phyloP scores from a whole-genome alignment of 2,329 filamentous ascomycete species.

The Malbranchea zuffiana region DNA sequence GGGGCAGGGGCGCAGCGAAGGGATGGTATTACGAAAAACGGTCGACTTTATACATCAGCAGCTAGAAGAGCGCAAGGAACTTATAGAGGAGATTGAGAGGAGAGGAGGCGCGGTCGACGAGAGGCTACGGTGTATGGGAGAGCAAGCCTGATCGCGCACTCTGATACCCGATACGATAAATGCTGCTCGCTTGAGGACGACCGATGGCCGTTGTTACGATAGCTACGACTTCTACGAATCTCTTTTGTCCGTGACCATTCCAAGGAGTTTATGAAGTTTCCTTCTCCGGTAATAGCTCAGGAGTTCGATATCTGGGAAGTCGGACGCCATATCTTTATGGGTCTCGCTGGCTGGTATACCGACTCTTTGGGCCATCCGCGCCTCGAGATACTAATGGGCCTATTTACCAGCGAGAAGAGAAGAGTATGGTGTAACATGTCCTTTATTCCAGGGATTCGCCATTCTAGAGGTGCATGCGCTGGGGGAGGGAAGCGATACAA shows the following conservation, averaged over 20 bases:
- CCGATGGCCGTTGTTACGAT: background rate
- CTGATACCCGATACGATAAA: too few relatives aligned
- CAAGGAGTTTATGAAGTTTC: background rate
- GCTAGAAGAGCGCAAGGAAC: constrained; percentile 46
- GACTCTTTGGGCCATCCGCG: too few relatives aligned
- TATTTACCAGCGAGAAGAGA: too few relatives aligned
- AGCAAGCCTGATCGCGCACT: background rate
- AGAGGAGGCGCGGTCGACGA: constrained; percentile 46
- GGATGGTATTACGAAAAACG: constrained; percentile 64
- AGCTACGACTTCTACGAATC: constrained; percentile 2
- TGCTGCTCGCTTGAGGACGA: background rate
- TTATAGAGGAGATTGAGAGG: constrained; percentile 50
- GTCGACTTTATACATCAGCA: constrained; percentile 55
- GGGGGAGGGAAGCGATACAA: too few relatives aligned
- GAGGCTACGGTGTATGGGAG: constrained; percentile 22
- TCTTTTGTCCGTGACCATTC: too few relatives aligned
- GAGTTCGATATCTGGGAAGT: background rate
- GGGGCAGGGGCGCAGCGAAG: constrained; percentile 75
- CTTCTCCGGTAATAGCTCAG: background rate
- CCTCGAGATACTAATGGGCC: too few relatives aligned
- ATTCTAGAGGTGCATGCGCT: too few relatives aligned
- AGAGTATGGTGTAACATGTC: too few relatives aligned
- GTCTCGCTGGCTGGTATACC: too few relatives aligned
- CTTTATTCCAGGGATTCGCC: too few relatives aligned
- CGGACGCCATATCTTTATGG: too few relatives aligned